These are phyloP conservation scores for Bipolaris victoriae DNA, from an alignment of 2,329 filamentous ascomycete genomes.

Conservation along the genomic window DNA sequence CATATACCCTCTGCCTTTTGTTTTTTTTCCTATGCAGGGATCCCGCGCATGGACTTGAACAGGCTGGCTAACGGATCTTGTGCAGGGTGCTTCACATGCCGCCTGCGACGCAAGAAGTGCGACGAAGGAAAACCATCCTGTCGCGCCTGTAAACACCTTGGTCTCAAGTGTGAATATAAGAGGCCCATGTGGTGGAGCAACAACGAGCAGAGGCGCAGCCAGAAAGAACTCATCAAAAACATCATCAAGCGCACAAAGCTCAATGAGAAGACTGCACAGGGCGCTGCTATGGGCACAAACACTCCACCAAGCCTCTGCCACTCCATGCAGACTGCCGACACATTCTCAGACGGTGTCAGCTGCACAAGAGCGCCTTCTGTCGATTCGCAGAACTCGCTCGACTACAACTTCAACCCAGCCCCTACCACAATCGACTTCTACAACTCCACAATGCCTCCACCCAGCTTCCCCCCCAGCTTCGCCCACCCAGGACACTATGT, in stretches of 20 bases:
- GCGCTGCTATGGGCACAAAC: constrained; percentile 57
- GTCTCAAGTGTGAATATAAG: constrained; percentile 93
- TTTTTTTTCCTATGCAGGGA: constrained; percentile 41
- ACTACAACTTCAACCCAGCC: constrained; percentile 70
- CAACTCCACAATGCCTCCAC: constrained; percentile 65
- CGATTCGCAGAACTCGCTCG: constrained; percentile 75
- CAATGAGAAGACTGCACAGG: constrained; percentile 76
- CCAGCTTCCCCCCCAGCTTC: constrained; percentile 52
- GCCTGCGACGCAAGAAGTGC: constrained; percentile 72
- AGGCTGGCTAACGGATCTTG: constrained; percentile 45
- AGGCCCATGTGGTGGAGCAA: constrained; percentile 97
- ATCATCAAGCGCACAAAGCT: constrained; percentile 98
- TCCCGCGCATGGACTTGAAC: constrained; percentile 39
- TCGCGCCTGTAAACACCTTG: constrained; percentile 72
- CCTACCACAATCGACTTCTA: constrained; percentile 61
- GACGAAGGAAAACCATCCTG: constrained; percentile 70
- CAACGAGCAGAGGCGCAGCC: constrained; percentile 79
- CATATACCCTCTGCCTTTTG: constrained; percentile 49
- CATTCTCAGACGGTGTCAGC: constrained; percentile 75
- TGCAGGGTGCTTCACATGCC: constrained; percentile 70
- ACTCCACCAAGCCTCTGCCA: constrained; percentile 82
- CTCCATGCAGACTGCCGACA: constrained; percentile 80
- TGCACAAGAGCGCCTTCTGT: constrained; percentile 75
- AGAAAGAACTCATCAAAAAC: constrained; percentile 96
- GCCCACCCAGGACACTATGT: constrained; percentile 66